phyloP scores from a whole-genome alignment of 495 filamentous ascomycete species.

The Podospora australis region DNA sequence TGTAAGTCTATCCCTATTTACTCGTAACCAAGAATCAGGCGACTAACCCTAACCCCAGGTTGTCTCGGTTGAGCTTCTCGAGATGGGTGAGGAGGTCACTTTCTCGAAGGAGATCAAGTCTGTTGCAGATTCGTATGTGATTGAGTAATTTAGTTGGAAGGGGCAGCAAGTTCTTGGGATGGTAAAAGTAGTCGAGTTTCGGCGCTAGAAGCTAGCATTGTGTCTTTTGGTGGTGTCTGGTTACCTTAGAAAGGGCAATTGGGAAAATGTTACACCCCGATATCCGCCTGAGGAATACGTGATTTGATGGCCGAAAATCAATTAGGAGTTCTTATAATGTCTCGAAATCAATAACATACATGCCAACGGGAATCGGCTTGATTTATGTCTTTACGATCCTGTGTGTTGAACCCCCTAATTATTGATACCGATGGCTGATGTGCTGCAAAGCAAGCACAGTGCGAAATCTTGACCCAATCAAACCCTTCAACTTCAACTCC shows the following conservation, averaged over 20 bases:
- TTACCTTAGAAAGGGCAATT: neutral
- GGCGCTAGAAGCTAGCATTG: neutral
- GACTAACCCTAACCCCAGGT: conserved; percentile 48
- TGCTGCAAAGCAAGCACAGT: conserved; percentile 1
- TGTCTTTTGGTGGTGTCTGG: neutral
- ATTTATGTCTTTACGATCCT: no score
- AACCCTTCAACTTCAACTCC: neutral
- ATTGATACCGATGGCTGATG: no score
- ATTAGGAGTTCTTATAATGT: no score
- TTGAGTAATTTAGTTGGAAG: conserved; percentile 51
- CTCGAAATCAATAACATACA: no score
- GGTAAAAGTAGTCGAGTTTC: neutral
- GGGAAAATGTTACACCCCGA: no score
- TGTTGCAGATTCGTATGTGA: conserved; percentile 71
- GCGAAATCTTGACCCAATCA: neutral
- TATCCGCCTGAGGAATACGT: no score
- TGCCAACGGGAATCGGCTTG: no score
- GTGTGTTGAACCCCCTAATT: conserved; percentile 4
- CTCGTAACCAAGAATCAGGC: conserved; percentile 11
- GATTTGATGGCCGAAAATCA: no score
- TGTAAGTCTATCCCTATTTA: conserved; percentile 46
- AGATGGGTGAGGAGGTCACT: conserved; percentile 72
- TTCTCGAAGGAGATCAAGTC: conserved; percentile 89
- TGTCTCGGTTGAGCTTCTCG: conserved; percentile 61
- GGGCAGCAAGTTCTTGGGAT: neutral